Base-by-base conservation (phyloP, 768 basidiomycete genomes). In the Omphalotus guepiniiformis region DNA sequence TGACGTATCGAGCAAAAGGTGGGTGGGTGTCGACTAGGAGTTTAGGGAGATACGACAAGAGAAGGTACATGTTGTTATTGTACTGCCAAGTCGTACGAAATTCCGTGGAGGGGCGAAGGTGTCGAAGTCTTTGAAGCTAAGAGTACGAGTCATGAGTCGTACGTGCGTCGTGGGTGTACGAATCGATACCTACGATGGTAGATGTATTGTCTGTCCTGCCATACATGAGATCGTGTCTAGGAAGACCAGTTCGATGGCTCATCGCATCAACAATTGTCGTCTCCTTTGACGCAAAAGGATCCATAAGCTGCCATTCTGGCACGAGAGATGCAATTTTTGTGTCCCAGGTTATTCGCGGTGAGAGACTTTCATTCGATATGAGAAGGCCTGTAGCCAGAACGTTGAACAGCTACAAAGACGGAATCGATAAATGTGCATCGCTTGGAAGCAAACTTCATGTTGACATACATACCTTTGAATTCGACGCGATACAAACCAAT, bases 11-110 rank as follows among this genome's bases (percentile, higher is more conserved):
- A 16, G 58, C 54, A 41, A 59, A 59, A 7, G 52, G 47, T 23
- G 27, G n/a, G 9, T 45, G 12, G n/a, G n/a, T n/a, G n/a, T n/a
- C n/a, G 5, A 22, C 3, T 6, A 65, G 53, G 1, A 46, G 47
- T 1, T 63, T 57, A 0, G 62, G 64, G 16, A 69, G 47, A 41
- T 60, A 61, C 0, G 65, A 63, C 12, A 67, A 41, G 2, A 59
- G 39, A 2, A 46, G 51, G 26, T 67, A 67, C 62, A 61, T 59
- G 34, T 57, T 55, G 48, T 64, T 66, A 49, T 53, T 58, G 51
- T 65, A 64, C 39, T 65, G 65, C 29, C 48, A 61, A 7, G 42
- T 38, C 9, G 59, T 49, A 9, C 66, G 61, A 51, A 68, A 68
- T 30, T 58, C 59, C 22, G 51, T 22, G 1, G 64, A 64, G 18